Base-by-base conservation (phyloP, 2,329 filamentous ascomycete species). In the Fusarium transvaalense region DNA sequence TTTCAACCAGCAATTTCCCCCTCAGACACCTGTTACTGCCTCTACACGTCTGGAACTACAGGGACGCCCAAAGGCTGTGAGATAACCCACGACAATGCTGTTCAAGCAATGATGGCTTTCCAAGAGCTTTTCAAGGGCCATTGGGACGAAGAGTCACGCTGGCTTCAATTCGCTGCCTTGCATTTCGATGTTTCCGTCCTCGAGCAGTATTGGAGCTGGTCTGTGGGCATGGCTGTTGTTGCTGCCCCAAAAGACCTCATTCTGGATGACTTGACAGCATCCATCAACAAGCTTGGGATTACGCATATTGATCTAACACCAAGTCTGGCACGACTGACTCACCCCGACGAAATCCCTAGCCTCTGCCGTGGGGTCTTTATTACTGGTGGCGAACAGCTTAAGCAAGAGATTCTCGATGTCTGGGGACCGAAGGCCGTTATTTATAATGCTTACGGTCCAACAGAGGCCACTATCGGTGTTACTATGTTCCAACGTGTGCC, bases 151-250 rank as follows among this genome's bases (percentile, higher is more conserved):
- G 76, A 86, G 0, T 97, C 94, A 0, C 88, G 91, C 60, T 97
- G 93, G 91, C 83, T 97, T 1, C 95, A 97, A 75, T 97, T 97
- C 75, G 95, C 95, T 2, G 94, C 93, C 0, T 93, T 97, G 58
- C 95, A 97, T 77, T 97, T 97, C 64, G 95, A 97, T 73, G 94
- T 97, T 6, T 96, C 92, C 2, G 92, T 97, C 0, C 84, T 97
- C 1, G 94, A 97, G 75, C 94, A 97, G 74, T 97, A 95, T 77
- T 97, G 93, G 93, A 96, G 91, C 60, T 97, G 94, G 94, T 93
- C 91, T 29, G 92, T 96, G 1, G 94, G 94, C 2, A 94, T 97
- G 27, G 90, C 91, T 6, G 86, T 97, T 1, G 91, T 95, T 3
- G 90, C 92, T 3, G 94, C 92, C 9, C 92, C 93, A 1, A 87